phyloP scores from a whole-genome alignment of 176 grass and related monocot species.

The Eragrostis curvula region DNA sequence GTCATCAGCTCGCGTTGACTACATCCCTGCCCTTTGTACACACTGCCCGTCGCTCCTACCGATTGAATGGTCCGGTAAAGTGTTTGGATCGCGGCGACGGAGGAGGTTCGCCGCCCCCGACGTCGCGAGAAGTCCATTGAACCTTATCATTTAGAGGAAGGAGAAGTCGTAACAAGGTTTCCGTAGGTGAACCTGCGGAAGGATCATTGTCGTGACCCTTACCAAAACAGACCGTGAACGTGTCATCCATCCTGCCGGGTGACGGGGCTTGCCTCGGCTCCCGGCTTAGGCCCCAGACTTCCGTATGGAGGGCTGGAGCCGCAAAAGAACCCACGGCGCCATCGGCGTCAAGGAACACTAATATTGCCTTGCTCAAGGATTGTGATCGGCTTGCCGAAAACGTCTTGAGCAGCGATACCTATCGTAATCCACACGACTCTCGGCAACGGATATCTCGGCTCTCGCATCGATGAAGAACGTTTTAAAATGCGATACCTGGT shows the following conservation, averaged over 20 bases:
- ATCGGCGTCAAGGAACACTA: too few species aligned
- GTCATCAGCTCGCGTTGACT: constrained; percentile 9
- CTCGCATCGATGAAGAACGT: constrained; percentile 71
- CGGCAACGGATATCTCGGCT: constrained; percentile 71
- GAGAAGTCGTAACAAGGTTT: constrained; percentile 76
- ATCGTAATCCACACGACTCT: constrained; percentile 44
- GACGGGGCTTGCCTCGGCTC: too few species aligned
- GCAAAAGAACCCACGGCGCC: too few species aligned
- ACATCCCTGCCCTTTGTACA: background rate
- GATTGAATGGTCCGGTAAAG: constrained; percentile 32
- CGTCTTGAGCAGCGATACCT: too few species aligned
- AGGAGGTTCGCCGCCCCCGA: background rate
- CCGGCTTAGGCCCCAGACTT: too few species aligned
- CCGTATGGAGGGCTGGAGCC: too few species aligned
- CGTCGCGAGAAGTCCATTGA: constrained; percentile 40
- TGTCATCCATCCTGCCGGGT: too few species aligned
- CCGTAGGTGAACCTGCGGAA: constrained; percentile 55
- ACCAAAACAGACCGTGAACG: background rate
- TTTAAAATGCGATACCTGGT: constrained; percentile 83
- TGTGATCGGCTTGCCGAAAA: too few species aligned
- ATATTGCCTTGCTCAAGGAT: too few species aligned
- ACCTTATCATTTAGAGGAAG: constrained; percentile 65
- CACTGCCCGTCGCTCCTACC: constrained; percentile 1
- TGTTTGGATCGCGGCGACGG: constrained; percentile 5
- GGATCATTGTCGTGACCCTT: constrained; percentile 46